phyloP scores from a whole-genome alignment of 495 filamentous ascomycete species.

The Penicillium maclennaniae region DNA sequence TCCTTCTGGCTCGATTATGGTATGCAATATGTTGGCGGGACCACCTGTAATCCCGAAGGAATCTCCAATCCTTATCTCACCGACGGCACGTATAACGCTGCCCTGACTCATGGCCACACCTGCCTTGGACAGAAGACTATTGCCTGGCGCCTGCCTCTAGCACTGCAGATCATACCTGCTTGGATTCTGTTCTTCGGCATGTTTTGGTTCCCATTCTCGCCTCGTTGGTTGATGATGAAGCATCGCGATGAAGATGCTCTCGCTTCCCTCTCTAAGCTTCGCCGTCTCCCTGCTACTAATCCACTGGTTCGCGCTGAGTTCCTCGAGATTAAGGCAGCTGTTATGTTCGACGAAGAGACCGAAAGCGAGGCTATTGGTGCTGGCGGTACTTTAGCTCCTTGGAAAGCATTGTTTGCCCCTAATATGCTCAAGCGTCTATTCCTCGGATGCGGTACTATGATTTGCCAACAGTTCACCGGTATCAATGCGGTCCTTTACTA shows the following conservation, averaged over 20 bases:
- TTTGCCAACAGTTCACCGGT: slow-evolving; percentile 61
- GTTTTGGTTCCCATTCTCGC: slow-evolving; percentile 72
- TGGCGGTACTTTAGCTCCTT: slow-evolving; percentile 55
- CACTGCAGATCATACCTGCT: slow-evolving; percentile 52
- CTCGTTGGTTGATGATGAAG: slow-evolving; percentile 73
- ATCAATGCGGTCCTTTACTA: slow-evolving; percentile 64
- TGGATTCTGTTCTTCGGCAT: slow-evolving; percentile 66
- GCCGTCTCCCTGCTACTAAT: slow-evolving; percentile 58
- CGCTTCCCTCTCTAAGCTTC: slow-evolving; percentile 58
- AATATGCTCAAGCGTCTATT: slow-evolving; percentile 64
- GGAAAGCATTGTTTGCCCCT: slow-evolving; percentile 47
- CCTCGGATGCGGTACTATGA: slow-evolving; percentile 42
- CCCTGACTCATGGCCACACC: slow-evolving; percentile 65
- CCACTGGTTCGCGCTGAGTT: slow-evolving; percentile 62
- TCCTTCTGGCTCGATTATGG: slow-evolving; percentile 76
- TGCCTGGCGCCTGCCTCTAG: slow-evolving; percentile 43
- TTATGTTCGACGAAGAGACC: slow-evolving; percentile 58
- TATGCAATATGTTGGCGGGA: slow-evolving; percentile 60
- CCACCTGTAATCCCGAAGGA: slow-evolving; percentile 48
- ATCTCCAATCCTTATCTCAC: slow-evolving; percentile 26
- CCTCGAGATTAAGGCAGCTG: slow-evolving; percentile 57
- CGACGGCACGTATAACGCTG: slow-evolving; percentile 27
- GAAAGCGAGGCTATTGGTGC: slow-evolving; percentile 47
- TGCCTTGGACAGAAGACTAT: slow-evolving; percentile 42
- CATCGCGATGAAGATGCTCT: slow-evolving; percentile 75